Evolutionary conservation across 1,284 basidiomycete genomes (phyloP), one percentile per base, ranked within the genome.

Genomic region (Uromyces viciae-fabae): DNA sequence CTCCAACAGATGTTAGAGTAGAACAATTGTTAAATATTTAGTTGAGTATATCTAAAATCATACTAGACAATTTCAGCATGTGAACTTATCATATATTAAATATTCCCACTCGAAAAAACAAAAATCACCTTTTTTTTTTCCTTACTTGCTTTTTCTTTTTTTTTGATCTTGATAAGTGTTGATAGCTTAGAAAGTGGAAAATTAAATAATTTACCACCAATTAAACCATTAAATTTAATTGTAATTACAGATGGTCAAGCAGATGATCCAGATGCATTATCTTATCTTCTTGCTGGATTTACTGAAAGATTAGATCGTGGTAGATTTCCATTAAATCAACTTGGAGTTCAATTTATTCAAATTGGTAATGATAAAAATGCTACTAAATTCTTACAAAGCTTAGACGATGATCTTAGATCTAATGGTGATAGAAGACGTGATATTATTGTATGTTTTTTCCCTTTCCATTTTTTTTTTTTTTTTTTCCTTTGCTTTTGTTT

Each of bases 261-360:
- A 28, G 89, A 90, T 83, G 89, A 90, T 83, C 88, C 88, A 0
- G 86, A 88, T 71, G 74, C 68, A 14, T 38, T 81, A 71, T 69
- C 71, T 14, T 85, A 86, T 75, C 88, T 88, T 4, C 90, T 91
- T 38, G 87, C 88, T 14, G 85, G 87, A 22, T 85, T 87, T 22
- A 89, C 90, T 11, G 86, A 86, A 66, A 86, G 89, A 36, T 86
- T 91, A 0, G 89, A 90, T 82, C 83, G 82, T 14, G 86, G 87
- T 0, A 85, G 88, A 68, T 89, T 88, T 82, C 89, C 90, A 0
- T 85, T 90, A 80, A 49, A 85, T 84, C 82, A 87, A 83, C 86
- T 90, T 36, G 88, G 89, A 40, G 89, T 91, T 42, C 90, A 90
- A 81, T 91, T 91, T n/a, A 86, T 87, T 15, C 90, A 91, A 86